A percentile compares a stretch with the other conserved stretches of the same genome.
Conservation (phyloP, 148 eudicot genomes). For the Fallopia convolvulus region DNA sequence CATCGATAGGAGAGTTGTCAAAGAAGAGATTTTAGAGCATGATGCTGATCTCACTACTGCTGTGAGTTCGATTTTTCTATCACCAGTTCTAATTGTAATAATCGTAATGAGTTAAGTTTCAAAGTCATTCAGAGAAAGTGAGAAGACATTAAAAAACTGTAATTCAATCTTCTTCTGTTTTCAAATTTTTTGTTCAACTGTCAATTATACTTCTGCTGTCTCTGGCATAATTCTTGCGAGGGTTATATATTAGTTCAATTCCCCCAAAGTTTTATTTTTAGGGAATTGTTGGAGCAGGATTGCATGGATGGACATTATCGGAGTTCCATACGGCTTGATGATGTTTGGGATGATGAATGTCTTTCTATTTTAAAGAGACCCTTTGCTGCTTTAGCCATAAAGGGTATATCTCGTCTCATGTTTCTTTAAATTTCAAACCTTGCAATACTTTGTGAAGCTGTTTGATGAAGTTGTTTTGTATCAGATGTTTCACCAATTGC, state of each 20-base stretch:
- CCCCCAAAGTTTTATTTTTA: too few relatives aligned
- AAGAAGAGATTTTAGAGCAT: too few relatives aligned
- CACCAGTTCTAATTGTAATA: background rate
- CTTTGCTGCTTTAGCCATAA: constrained; percentile 32
- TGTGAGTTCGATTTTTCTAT: constrained; percentile 28
- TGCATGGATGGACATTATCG: too few relatives aligned
- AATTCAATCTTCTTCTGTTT: too few relatives aligned
- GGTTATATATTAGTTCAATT: too few relatives aligned
- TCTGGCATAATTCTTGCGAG: too few relatives aligned
- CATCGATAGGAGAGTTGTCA: constrained; percentile 25
- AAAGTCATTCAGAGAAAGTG: background rate
- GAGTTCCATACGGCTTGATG: constrained; percentile 34
- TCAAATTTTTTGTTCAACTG: too few relatives aligned
- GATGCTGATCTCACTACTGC: constrained; percentile 34
- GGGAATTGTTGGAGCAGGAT: too few relatives aligned
- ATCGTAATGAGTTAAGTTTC: too few relatives aligned
- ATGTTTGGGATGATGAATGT: constrained; percentile 12
- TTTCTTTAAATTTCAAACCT: too few relatives aligned
- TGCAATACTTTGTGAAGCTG: too few relatives aligned
- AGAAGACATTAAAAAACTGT: background rate
- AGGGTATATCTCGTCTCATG: constrained; percentile 31
- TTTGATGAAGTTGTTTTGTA: background rate
- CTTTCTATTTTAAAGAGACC: too few relatives aligned
- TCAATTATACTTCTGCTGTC: background rate
- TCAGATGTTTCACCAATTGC: constrained; percentile 76